These are phyloP conservation scores for Incumbomyces delicatus DNA, from an alignment of 2,329 filamentous ascomycete genomes.

Conservation along the genomic window DNA sequence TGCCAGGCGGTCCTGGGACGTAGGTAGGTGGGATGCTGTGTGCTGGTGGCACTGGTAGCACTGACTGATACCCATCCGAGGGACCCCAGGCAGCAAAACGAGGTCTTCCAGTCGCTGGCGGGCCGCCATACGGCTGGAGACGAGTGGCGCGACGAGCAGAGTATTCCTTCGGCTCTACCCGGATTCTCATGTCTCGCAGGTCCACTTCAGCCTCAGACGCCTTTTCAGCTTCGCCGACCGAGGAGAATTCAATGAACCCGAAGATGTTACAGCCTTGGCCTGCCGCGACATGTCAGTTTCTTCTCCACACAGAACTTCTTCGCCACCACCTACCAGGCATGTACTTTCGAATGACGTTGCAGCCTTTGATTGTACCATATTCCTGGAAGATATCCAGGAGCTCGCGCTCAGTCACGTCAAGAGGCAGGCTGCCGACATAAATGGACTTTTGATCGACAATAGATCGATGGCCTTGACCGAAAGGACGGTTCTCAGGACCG, in stretches of 20 bases:
- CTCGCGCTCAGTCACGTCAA: slow-evolving; percentile 10
- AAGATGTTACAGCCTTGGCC: slow-evolving; percentile 14
- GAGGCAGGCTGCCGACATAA: slow-evolving; percentile 20
- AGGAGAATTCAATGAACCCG: slow-evolving; percentile 18
- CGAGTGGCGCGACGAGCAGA: slow-evolving; percentile 13
- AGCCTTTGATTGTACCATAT: slow-evolving; percentile 14
- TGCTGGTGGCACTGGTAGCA: background rate
- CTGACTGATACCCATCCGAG: slow-evolving; percentile 3
- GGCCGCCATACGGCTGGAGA: background rate
- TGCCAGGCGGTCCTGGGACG: background rate
- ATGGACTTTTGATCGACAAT: slow-evolving; percentile 13
- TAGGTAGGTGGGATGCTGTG: background rate
- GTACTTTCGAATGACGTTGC: slow-evolving; percentile 18
- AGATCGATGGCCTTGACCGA: background rate
- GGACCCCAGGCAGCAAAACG: slow-evolving; percentile 8
- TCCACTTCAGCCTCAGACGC: slow-evolving; percentile 13
- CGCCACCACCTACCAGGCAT: slow-evolving; percentile 13
- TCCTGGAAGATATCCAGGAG: slow-evolving; percentile 12
- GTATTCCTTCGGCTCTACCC: slow-evolving; percentile 20
- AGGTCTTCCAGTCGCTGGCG: background rate
- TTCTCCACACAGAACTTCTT: background rate
- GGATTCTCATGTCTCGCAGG: slow-evolving; percentile 13
- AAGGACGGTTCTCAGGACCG: slow-evolving; percentile 11
- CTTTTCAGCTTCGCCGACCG: slow-evolving; percentile 12
- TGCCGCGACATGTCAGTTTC: slow-evolving; percentile 9